Evolutionary conservation across 108 stramenopile genomes (phyloP), one percentile per base, ranked within the genome.

Genomic region (Skeletonema marinoi): DNA sequence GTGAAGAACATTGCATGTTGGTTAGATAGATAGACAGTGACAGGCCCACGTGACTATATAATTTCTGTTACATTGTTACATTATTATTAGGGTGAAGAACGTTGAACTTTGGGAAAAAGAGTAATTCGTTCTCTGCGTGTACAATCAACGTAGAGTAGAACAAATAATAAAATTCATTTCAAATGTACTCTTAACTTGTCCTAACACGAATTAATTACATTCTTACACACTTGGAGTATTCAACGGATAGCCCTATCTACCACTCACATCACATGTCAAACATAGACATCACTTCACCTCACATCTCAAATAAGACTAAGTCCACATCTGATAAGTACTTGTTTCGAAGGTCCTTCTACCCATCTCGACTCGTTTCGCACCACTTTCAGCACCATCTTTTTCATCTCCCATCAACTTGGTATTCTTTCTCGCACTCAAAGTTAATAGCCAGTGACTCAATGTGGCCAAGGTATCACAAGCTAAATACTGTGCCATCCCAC

Each of bases 401-500:
- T 50, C 73, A 51, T 48, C 74, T 6, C 54, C 73, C 64, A 56
- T 25, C 44, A 46, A 46, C 9, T 74, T 81, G 19, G 56, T 54
- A 62, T 66, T 74, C 56, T 74, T 81, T 16, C 73, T 72, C 16
- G 73, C 60, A 19, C 68, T 69, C 29, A 81, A 63, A 12, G 80
- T 81, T 54, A 74, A 65, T 58, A 83, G 60, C 82, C 82, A 83
- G 70, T 83, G 82, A 75, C 73, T 74, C 73, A 83, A 70, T 19
- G 82, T 78, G 25, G 82, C 77, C 73, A 83, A 74, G 5, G 82
- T 78, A 70, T 83, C 82, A 44, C 78, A 78, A 10, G 82, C 82
- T 61, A 83, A 74, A 68, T 68, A 83, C 62, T 78, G 77, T 21
- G 78, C 78, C 78, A 78, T 78, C 29, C 46, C 66, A 66, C 73